Evolutionary conservation across 805 yeast species (phyloP), one percentile per base, ranked within the genome.

Genomic region (Saitoella complicata): DNA sequence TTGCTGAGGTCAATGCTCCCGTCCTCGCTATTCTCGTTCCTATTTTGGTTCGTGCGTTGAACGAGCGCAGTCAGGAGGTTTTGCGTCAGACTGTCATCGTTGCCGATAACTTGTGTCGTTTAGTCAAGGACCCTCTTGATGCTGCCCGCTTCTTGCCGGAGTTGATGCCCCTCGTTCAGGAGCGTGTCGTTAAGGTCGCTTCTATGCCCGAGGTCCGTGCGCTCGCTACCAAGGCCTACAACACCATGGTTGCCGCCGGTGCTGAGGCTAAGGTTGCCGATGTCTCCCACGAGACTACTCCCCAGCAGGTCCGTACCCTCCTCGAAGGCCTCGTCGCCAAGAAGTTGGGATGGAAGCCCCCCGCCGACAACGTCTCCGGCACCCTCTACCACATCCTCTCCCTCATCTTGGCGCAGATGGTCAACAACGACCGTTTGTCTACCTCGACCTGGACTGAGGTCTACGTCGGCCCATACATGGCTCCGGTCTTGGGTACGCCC

Each of bases 1-100:
- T 88, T 42, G 95, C 98, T 40, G 98, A 91, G 67, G 98, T 88
- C 51, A 91, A 96, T 10, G 97, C 87, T 67, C 93, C 97, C 5
- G 93, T 94, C 4, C 70, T 88, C 54, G 75, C 97, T 6, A 66
- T 88, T 46, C 70, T 88, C 57, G 96, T 84, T 40, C 98, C 98
- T 40, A 87, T 87, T 53, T 73, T 88, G 56, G 86, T 77, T 59
- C 84, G 87, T 61, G 88, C 97, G 2, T 70, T 88, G 57, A 80
- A 80, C 56, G 75, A 81, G 68, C 75, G 88, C 37, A 80, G 96
- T 12, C 95, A 91, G 66, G 97, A 88, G 60, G 94, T 88, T 63
- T 73, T 91, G 55, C 83, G 98, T 68, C 95, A 87, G 67, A 83
- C 97, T 5, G 96, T 88, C 52, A 84, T 86, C 49, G 95, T 88